A percentile compares a stretch with the other conserved stretches of the same genome.
Conservation (phyloP, 2,329 filamentous ascomycete species). For the Claviceps sp. region DNA sequence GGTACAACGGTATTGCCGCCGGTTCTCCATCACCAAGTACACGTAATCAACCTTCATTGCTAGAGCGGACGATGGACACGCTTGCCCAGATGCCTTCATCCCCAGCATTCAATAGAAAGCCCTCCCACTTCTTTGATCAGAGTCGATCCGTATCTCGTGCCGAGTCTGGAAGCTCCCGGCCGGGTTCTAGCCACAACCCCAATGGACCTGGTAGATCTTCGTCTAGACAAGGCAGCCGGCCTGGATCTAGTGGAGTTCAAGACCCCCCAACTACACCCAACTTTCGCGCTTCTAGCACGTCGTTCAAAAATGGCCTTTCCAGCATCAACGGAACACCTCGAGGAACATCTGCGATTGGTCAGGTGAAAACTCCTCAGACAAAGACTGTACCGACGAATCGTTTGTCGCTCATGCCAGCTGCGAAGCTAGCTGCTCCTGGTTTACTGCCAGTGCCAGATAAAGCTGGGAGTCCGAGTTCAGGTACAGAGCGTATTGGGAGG, state of each 20-base stretch:
- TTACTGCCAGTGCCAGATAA: conserved; percentile 11
- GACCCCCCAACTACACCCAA: conserved; percentile 23
- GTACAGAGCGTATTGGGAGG: conserved; percentile 17
- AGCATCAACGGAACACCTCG: conserved; percentile 32
- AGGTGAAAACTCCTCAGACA: conserved; percentile 13
- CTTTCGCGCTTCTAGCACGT: conserved; percentile 30
- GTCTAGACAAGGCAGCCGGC: conserved; percentile 38
- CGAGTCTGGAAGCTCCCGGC: conserved; percentile 31
- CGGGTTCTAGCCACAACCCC: conserved; percentile 47
- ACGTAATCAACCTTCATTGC: conserved; percentile 43
- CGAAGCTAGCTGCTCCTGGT: conserved; percentile 14
- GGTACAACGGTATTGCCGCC: conserved; percentile 7
- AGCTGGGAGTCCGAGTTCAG: conserved; percentile 25
- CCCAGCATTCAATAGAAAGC: conserved; percentile 51
- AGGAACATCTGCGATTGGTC: conserved; percentile 10
- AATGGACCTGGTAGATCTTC: conserved; percentile 41
- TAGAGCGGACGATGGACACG: conserved; percentile 78
- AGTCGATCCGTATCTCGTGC: conserved; percentile 42
- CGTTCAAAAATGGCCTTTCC: conserved; percentile 29
- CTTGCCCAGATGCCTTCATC: conserved; percentile 67
- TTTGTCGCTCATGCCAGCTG: conserved; percentile 9
- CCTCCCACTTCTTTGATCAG: conserved; percentile 59
- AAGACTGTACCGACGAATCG: conserved; percentile 12
- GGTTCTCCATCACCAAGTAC: conserved; percentile 11
- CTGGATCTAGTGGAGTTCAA: conserved; percentile 39